These are phyloP conservation scores for Barnettozyma wickerhamii DNA, from an alignment of 805 yeast species.

Conservation along the genomic window DNA sequence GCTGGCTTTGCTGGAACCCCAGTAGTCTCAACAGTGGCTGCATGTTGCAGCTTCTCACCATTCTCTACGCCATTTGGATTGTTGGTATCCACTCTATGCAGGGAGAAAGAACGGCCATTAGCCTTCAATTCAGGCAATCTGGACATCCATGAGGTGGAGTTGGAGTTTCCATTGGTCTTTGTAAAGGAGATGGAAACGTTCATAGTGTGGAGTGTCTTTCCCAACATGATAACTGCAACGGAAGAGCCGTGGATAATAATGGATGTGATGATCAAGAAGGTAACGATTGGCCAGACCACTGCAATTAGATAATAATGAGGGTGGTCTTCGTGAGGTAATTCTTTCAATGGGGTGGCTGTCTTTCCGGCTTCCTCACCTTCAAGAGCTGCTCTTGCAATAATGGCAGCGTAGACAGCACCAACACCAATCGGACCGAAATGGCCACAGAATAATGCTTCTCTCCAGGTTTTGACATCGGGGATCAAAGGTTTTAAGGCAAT, in stretches of 20 bases:
- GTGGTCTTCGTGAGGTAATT: conserved; percentile 41
- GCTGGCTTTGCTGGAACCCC: conserved; percentile 66
- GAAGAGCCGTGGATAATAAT: conserved; percentile 91
- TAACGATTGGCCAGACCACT: conserved; percentile 76
- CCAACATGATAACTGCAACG: conserved; percentile 57
- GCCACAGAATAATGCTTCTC: conserved; percentile 91
- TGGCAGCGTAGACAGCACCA: conserved; percentile 84
- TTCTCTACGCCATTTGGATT: conserved; percentile 29
- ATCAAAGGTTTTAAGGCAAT: conserved; percentile 68
- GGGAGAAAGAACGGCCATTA: conserved; percentile 69
- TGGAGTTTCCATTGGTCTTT: conserved; percentile 49
- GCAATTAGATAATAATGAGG: conserved; percentile 58
- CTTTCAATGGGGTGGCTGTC: conserved; percentile 49
- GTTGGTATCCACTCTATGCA: conserved; percentile 76
- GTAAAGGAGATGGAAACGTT: conserved; percentile 90
- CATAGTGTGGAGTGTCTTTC: conserved; percentile 86
- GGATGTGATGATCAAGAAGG: conserved; percentile 76
- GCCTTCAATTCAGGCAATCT: conserved; percentile 68
- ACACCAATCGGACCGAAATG: conserved; percentile 97
- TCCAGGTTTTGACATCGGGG: conserved; percentile 87
- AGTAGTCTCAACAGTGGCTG: conserved; percentile 53
- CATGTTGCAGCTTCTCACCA: conserved; percentile 26
- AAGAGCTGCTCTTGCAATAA: conserved; percentile 68
- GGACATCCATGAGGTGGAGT: conserved; percentile 70
- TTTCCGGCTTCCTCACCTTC: conserved; percentile 48